Evolutionary conservation across 2,329 filamentous ascomycete species (phyloP), one percentile per base, ranked within the genome.

Genomic region (Thielaviopsis populi): DNA sequence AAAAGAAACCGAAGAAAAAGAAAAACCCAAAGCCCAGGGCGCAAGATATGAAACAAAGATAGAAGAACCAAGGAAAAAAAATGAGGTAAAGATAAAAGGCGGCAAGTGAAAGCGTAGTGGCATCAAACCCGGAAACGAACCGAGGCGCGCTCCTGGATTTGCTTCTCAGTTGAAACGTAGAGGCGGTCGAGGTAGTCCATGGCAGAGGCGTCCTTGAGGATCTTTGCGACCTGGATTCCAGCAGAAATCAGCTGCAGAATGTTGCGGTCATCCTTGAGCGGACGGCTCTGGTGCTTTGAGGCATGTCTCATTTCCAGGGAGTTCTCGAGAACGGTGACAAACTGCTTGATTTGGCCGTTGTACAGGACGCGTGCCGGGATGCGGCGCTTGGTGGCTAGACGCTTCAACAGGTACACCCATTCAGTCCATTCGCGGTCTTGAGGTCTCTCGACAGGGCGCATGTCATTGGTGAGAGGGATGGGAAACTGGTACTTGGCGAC

Each of bases 401-500:
- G 82, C 75, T 94, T 94, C 69, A 95, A 79, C 65, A 95, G 81
- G 73, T 91, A 90, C 64, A 92, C 89, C 89, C 89, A 95, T 75
- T 95, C 89, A 56, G 88, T 92, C 89, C 89, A 95, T 73, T 94
- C 89, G 67, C 88, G 81, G 74, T 91, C 88, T 70, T 85, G 84
- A 40, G 88, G 84, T 56, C 84, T 78, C 72, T 87, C 84, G 62
- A 91, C 80, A 1, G 86, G 86, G 69, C 88, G 82, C 82, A 91
- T 91, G 73, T 92, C 88, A 73, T 87, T 83, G 65, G 89, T 88
- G 70, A 94, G 75, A 11, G 89, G 89, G 69, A 95, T 91, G 13
- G 89, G 89, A 72, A 95, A 95, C 74, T 92, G 89, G 73, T 94
- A 94, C 74, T 90, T 91, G 69, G 89, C 89, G 70, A 95, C 86